Evolutionary conservation across 2,329 filamentous ascomycete genomes (phyloP), one percentile per base, ranked within the genome.

Genomic region (Cordyceps cicadae): DNA sequence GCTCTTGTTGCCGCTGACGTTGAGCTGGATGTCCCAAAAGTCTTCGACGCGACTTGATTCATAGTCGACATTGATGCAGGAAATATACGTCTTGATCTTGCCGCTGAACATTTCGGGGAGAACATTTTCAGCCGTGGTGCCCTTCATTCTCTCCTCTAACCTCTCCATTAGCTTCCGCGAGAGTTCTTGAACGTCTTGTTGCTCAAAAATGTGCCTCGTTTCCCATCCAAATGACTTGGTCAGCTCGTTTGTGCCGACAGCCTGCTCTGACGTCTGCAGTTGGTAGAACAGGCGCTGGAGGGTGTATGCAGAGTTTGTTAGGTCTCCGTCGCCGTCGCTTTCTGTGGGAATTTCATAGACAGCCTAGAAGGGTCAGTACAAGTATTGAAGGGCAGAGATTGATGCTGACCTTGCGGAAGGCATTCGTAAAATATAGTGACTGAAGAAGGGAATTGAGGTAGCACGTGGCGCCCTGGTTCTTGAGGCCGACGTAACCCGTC

Each of bases 151-250:
- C 70, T 94, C 89, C 71, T 99, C 95, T 76, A 99, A 87, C 62
- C 90, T 87, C 75, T 99, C 94, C 89, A 99, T 99, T 64, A 99
- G 81, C 72, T 97, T 96, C 61, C 95, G 85, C 39, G 92, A 97
- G 39, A 99, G 79, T 72, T 99, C 94, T 72, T 99, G 94, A 9
- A 99, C 94, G 74, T 99, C 94, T 74, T 99, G 94, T 72, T 99
- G 94, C 75, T 97, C 93, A 68, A 99, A 99, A 58, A 97, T 96
- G 70, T 99, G 93, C 65, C 92, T 86, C 2, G 93, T 96, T 69
- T 99, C 93, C 94, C 94, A 99, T 26, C 94, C 94, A 72, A 99
- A 99, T 0, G 94, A 97, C 66, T 91, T 90, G 7, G 94, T 99
- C 45, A 99, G 83, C 70, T 99, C 94, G 56, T 88, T 92, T 1